Base-by-base conservation (phyloP, 441 rosid species). In the Kokia cookei region DNA sequence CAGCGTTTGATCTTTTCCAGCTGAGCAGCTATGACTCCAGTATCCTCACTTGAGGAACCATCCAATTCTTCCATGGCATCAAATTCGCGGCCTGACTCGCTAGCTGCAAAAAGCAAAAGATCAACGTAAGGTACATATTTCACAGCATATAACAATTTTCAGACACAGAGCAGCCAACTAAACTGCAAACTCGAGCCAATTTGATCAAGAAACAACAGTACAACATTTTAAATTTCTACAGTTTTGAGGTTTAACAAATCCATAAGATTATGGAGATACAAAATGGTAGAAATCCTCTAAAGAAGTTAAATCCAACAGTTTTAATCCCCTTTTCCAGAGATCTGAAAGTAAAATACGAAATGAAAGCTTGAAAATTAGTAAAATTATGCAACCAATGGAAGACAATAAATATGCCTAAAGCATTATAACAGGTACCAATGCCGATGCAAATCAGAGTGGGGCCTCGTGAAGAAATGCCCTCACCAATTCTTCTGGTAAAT, bases 61-160 rank as follows among this genome's bases (percentile, higher is more conserved):
- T 92, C 96, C 81, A 93, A 83, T 63, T 87, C 97, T 76, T 90
- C 92, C 86, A 93, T 85, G 61, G 86, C 91, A 72, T 91, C 88
- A 77, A 87, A 63, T 77, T 72, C 86, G 75, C 80, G 79, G 17
- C 98, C 99, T 14, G 97, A 90, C 35, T 85, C 51, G 58, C 89
- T 71, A 43, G 99, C 99, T 96, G 91, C 85, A 59, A 26, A 59
- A 59, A 71, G 73, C 7, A 63, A 26, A 53, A 70, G 45, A 62
- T 73, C 55, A 40, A 67, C 65, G 22, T 26, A 76, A 51, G 24
- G 29, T 4, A 40, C 42, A 72, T 73, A 15, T 35, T 19, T 67
- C 48, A 48, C 14, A 24, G 15, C 2, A 50, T 10, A 51, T 13
- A 59, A 72, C 53, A 17, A 55, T 54, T 4, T 37, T 42, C 13